Evolutionary conservation across 2,329 filamentous ascomycete species (phyloP), one percentile per base, ranked within the genome.

Genomic region (Alternaria gaisen): DNA sequence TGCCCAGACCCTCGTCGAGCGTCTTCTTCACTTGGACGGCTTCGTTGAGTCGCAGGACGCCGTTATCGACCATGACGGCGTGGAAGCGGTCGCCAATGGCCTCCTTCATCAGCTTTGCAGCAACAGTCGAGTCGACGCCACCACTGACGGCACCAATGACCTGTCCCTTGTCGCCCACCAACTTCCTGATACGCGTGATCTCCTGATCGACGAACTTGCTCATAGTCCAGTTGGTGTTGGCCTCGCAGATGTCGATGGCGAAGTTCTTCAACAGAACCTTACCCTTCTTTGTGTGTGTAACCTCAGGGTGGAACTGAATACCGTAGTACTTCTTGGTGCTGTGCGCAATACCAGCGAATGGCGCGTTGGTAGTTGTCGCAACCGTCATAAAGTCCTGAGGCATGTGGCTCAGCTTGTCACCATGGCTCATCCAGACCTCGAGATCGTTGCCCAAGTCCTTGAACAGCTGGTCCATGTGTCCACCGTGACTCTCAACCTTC

Each of bases 231-330:
- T 92, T 87, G 60, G 88, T 85, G 60, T 85, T 81, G 4, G 91
- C 92, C 30, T 87, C 86, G 80, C 94, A 98, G 65, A 98, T 96
- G 20, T 86, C 84, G 60, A 97, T 85, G 12, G 88, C 89, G 74
- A 97, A 98, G 84, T 98, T 98, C 75, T 85, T 81, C 44, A 97
- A 83, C 5, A 97, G 75, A 28, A 90, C 83, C 10, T 77, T 90
- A 34, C 94, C 93, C 57, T 86, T 83, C 9, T 87, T 84, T 0
- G 91, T 93, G 74, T 92, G 88, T 14, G 86, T 89, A 56, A 97
- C 86, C 77, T 97, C 94, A 1, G 94, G 93, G 79, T 97, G 94
- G 78, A 97, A 94, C 76, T 97, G 94, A 47, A 97, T 87, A 56
- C 91, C 92, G 73, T 89, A 97, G 69, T 92, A 89, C 26, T 89